These are phyloP conservation scores for Metarhizium rileyi DNA, from an alignment of 2,329 filamentous ascomycete species.

Conservation along the genomic window DNA sequence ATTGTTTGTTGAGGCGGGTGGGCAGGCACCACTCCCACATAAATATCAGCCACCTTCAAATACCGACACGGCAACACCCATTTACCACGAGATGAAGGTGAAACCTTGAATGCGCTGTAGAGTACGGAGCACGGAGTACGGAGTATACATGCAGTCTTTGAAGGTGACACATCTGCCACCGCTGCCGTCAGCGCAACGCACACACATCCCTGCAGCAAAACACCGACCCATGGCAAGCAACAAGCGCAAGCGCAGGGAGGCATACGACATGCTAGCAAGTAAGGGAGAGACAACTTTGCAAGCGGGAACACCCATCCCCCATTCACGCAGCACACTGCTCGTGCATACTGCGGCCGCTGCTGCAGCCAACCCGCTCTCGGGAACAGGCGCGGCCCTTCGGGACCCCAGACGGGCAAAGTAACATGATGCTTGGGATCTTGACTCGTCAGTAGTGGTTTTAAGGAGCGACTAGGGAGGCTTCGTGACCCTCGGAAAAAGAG, in stretches of 20 bases:
- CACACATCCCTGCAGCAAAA: too few species aligned
- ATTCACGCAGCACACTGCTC: constrained; percentile 16
- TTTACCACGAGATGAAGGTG: not conserved
- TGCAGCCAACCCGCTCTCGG: constrained; percentile 25
- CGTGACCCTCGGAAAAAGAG: not conserved
- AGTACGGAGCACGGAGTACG: not conserved
- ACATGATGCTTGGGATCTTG: not conserved
- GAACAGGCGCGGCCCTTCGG: constrained; percentile 22
- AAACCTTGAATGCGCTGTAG: not conserved
- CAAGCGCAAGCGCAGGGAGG: constrained; percentile 1
- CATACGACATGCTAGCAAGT: not conserved
- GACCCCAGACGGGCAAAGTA: constrained; percentile 18
- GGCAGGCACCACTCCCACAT: not conserved
- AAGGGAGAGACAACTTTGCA: not conserved
- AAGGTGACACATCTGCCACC: too few species aligned
- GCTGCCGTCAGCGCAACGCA: too few species aligned
- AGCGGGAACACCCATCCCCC: constrained; percentile 8
- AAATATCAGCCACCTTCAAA: not conserved
- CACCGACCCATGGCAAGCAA: not conserved
- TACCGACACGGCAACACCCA: not conserved
- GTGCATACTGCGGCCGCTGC: constrained; percentile 29
- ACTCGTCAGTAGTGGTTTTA: not conserved
- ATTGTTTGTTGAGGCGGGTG: not conserved
- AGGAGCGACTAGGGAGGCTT: not conserved
- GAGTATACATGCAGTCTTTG: too few species aligned